phyloP scores from a whole-genome alignment of 805 yeast genomes.

The Zygoascus ofunaensis region DNA sequence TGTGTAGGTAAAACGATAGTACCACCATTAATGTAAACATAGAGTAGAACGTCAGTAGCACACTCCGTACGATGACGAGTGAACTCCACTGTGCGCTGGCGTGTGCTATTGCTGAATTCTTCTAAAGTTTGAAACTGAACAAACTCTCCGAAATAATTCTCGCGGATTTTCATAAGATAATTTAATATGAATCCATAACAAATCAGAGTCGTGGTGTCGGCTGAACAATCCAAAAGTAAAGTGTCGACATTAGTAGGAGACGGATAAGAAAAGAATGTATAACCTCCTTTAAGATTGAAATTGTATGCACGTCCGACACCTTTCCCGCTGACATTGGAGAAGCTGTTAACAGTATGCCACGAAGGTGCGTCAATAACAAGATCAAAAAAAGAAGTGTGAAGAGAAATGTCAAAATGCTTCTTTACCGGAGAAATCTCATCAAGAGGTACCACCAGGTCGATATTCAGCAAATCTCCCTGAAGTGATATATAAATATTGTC shows the following conservation, averaged over 20 bases:
- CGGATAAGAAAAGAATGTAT: slow-evolving; percentile 48
- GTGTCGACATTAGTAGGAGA: slow-evolving; percentile 65
- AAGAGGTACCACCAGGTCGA: slow-evolving; percentile 50
- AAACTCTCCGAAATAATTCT: slow-evolving; percentile 84
- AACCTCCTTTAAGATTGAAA: slow-evolving; percentile 55
- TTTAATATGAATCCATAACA: slow-evolving; percentile 73
- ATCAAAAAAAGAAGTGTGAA: slow-evolving; percentile 45
- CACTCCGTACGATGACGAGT: slow-evolving; percentile 33
- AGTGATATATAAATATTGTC: slow-evolving; percentile 72
- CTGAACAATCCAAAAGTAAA: slow-evolving; percentile 52
- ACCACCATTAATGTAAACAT: slow-evolving; percentile 63
- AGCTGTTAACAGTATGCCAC: slow-evolving; percentile 81
- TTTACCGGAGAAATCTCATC: slow-evolving; percentile 28
- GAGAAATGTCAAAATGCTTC: slow-evolving; percentile 16
- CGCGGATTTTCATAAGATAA: slow-evolving; percentile 65
- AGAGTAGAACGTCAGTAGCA: slow-evolving; percentile 69
- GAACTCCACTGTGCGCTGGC: slow-evolving; percentile 7
- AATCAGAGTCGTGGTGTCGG: slow-evolving; percentile 58
- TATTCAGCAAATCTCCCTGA: slow-evolving; percentile 48
- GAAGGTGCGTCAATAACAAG: slow-evolving; percentile 70
- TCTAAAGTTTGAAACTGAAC: slow-evolving; percentile 79
- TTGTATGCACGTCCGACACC: slow-evolving; percentile 60
- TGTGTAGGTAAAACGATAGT: slow-evolving; percentile 63
- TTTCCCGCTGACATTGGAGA: slow-evolving; percentile 41
- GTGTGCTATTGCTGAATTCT: slow-evolving; percentile 48